Base-by-base conservation (phyloP, 306 rosid genomes). In the Castanopsis chinensis region DNA sequence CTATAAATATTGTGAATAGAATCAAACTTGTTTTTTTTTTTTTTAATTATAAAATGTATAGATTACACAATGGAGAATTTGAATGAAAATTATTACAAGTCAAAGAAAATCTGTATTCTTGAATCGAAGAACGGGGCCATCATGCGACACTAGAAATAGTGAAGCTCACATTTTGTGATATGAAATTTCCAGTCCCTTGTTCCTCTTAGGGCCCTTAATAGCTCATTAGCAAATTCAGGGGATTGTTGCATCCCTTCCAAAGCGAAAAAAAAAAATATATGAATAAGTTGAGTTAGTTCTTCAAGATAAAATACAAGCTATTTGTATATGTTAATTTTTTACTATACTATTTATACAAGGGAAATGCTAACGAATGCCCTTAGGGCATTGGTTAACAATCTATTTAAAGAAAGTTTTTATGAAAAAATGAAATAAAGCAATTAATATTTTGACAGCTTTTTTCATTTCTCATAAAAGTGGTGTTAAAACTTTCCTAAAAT, bases 191-290 rank as follows among this genome's bases (percentile, higher is more conserved):
- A 82, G 45, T 83, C 84, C 80, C 70, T 86, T 78, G 87, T 61
- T 78, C 88, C 79, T 69, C 97, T 84, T 32, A 94, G 73, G 71
- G 94, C 93, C 71, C 94, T 84, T 53, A 94, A 45, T 72, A 94
- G 83, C 79, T 94, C 92, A 15, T 74, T 82, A 23, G 91, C 92
- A 79, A 94, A 88, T 19, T 92, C 98, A 7, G 73, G 73, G 1
- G 94, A 89, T 76, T 91, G 81, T 67, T 89, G 82, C 96, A 94
- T 94, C 57, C 96, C 98, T 94, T 61, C 60, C 28, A n/a, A 78
- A 67, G 28, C 61, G 5, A 28, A 21, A 20, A 70, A 41, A 70
- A 56, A 33, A 74, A 30, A 55, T n/a, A n/a, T n/a, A 73, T 75
- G 13, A 23, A 72, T 68, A 58, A 59, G 45, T 79, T 72, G 54